These are phyloP conservation scores for Phanerodontia chrysosporium DNA, from an alignment of 768 basidiomycete genomes.

Conservation along the genomic window DNA sequence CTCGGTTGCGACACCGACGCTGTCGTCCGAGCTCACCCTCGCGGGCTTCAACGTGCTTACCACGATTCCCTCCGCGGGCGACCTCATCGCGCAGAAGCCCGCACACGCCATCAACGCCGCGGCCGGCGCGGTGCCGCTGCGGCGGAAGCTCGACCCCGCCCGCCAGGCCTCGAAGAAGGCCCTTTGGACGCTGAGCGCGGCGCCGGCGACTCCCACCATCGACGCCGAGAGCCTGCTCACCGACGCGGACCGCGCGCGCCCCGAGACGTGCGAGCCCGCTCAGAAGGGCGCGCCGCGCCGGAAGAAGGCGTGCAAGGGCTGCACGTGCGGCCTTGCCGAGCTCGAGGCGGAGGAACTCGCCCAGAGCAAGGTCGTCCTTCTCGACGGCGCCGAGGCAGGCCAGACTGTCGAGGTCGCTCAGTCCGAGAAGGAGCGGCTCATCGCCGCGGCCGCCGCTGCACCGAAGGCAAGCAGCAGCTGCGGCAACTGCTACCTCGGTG, in stretches of 20 bases:
- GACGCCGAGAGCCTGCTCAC: slow-evolving; percentile 85
- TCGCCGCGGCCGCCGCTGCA: slow-evolving; percentile 62
- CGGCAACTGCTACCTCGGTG: slow-evolving; percentile 95
- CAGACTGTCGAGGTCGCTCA: slow-evolving; percentile 53
- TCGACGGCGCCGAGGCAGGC: slow-evolving; percentile 61
- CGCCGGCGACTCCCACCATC: slow-evolving; percentile 61
- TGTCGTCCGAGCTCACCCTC: slow-evolving; percentile 58
- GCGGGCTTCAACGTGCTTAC: slow-evolving; percentile 63
- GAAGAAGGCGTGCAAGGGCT: slow-evolving; percentile 94
- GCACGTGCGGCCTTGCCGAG: slow-evolving; percentile 94
- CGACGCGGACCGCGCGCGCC: slow-evolving; percentile 74
- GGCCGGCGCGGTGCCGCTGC: slow-evolving; percentile 41
- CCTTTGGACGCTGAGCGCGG: slow-evolving; percentile 76
- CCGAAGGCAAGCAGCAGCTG: slow-evolving; percentile 94
- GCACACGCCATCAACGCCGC: slow-evolving; percentile 33
- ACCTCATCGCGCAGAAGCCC: slow-evolving; percentile 71
- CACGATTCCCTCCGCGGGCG: slow-evolving; percentile 32
- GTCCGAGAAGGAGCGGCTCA: slow-evolving; percentile 60
- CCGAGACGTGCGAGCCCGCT: slow-evolving; percentile 71
- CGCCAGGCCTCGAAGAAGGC: slow-evolving; percentile 81
- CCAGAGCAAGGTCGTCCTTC: slow-evolving; percentile 57
- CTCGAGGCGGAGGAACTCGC: slow-evolving; percentile 78
- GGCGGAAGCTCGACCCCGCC: slow-evolving; percentile 45
- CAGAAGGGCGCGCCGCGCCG: slow-evolving; percentile 49
- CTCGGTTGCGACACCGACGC: slow-evolving; percentile 34